Conservation (phyloP, 768 basidiomycete species). For the Hortiboletus campestris region DNA sequence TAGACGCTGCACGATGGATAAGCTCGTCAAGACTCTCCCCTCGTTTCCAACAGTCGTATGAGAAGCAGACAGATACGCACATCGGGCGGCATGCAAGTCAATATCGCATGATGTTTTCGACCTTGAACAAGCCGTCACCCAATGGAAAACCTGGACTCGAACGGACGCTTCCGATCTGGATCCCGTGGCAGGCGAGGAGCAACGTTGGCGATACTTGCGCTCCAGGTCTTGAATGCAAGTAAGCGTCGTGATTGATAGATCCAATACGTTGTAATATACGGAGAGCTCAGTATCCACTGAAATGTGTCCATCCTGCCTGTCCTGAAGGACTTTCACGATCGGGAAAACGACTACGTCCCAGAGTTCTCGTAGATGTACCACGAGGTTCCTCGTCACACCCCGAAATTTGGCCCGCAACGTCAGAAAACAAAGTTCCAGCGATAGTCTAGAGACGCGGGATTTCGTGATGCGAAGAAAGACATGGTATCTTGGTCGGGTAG, state of each 20-base stretch:
- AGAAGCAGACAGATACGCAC: conserved; percentile 26
- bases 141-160: conserved; percentile 17
- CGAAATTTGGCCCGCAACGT: background rate
- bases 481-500: background rate
- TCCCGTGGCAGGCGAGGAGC: conserved; percentile 24
- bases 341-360: conserved; percentile 20
- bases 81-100: conserved; percentile 1
- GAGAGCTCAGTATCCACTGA: background rate
- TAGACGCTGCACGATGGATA: too few species aligned
- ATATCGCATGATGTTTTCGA: conserved; percentile 4
- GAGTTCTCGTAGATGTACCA: conserved; percentile 7
- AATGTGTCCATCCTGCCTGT: background rate
- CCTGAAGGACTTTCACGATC: conserved; percentile 4
- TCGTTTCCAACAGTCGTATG: conserved; percentile 5
- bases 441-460: background rate
- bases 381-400: background rate
- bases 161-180: conserved; percentile 8
- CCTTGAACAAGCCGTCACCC: background rate
- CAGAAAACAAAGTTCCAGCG: background rate
- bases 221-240: background rate
- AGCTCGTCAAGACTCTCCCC: too few species aligned
- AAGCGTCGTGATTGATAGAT: background rate
- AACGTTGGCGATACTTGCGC: background rate
- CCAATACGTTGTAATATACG: background rate
- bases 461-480: background rate